Percentiles rank a stretch among this genome's conserved stretches.
Conservation (phyloP, 1,139 yeast genomes). For the Kodamaea alishanica region DNA sequence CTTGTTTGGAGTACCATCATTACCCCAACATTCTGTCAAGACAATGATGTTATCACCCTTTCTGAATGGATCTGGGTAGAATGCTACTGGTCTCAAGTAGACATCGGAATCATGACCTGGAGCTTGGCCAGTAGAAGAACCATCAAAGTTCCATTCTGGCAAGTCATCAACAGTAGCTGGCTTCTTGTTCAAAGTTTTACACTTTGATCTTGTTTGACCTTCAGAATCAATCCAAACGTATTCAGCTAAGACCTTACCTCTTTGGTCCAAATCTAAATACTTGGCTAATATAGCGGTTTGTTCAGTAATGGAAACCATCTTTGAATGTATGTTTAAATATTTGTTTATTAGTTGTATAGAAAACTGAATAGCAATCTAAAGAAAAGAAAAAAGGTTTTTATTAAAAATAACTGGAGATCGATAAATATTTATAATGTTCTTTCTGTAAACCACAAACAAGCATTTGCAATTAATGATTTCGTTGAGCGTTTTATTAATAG, state of each 20-base stretch:
- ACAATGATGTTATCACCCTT: slow-evolving; percentile 95
- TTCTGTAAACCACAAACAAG: neutral
- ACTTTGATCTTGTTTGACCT: slow-evolving; percentile 90
- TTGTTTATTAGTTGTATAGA: no score
- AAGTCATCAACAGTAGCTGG: slow-evolving; percentile 77
- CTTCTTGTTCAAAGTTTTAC: slow-evolving; percentile 73
- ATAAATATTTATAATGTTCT: slow-evolving; percentile 2
- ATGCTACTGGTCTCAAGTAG: slow-evolving; percentile 89
- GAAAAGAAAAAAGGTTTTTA: slow-evolving; percentile 2
- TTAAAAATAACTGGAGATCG: neutral
- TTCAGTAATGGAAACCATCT: slow-evolving; percentile 50
- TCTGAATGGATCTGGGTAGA: slow-evolving; percentile 95
- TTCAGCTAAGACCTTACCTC: slow-evolving; percentile 87
- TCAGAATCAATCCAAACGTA: slow-evolving; percentile 97
- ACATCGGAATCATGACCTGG: slow-evolving; percentile 97
- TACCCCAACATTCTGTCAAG: slow-evolving; percentile 95
- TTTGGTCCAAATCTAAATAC: slow-evolving; percentile 80
- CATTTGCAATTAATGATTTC: neutral
- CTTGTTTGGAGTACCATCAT: slow-evolving; percentile 98
- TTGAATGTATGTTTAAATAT: neutral
- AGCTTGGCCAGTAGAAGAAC: slow-evolving; percentile 97
- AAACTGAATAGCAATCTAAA: slow-evolving; percentile 2
- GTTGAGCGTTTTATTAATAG: neutral
- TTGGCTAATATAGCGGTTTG: slow-evolving; percentile 76
- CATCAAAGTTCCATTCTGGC: slow-evolving; percentile 99